Base-by-base conservation (phyloP, 371 early-diverging fungal species). In the Mucor velutinosus region DNA sequence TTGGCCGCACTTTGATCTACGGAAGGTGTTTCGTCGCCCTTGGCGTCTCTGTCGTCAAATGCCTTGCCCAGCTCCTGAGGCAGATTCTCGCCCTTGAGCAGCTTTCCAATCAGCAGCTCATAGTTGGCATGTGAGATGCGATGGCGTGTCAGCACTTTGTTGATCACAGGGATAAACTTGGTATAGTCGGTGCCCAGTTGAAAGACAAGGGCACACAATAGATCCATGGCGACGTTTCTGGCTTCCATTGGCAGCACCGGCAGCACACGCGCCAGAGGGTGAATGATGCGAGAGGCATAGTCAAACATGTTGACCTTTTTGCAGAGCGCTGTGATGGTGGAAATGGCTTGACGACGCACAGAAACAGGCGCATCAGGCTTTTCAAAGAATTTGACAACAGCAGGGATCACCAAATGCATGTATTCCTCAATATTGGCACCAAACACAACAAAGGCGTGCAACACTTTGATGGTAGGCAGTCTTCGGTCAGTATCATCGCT, bases 351-450 rank as follows among this genome's bases (percentile, higher is more conserved):
- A 45, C 86, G 89, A 41, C 94, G 88, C n/a, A 97, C 77, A 19
- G 67, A 65, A 4, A 83, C 64, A 0, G 92, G 90, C 0, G 85
- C 83, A 56, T 92, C 93, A 0, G 87, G 78, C 32, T 87, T 85
- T 70, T 96, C 96, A 70, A 97, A 90, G 49, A 95, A 84, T 49
- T 84, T 77, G 57, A 97, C 91, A 14, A 99, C 85, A 7, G 90
- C 92, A 6, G 97, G 98, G 56, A 97, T 88, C 10, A 97, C 92
- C 25, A 99, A 80, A 70, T 95, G 95, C 84, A 97, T 86, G 69
- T 96, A 95, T 62, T 97, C 96, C 72, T 98, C 97, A 64, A 98
- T 88, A 65, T 92, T 95, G 29, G 92, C 78, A 17, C 97, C 95
- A 83, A 97, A 93, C 2, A 91, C 87, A 45, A 89, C 87, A 74